These are phyloP conservation scores for Cladosporium sp. DNA, from an alignment of 2,329 filamentous ascomycete genomes.

Conservation along the genomic window DNA sequence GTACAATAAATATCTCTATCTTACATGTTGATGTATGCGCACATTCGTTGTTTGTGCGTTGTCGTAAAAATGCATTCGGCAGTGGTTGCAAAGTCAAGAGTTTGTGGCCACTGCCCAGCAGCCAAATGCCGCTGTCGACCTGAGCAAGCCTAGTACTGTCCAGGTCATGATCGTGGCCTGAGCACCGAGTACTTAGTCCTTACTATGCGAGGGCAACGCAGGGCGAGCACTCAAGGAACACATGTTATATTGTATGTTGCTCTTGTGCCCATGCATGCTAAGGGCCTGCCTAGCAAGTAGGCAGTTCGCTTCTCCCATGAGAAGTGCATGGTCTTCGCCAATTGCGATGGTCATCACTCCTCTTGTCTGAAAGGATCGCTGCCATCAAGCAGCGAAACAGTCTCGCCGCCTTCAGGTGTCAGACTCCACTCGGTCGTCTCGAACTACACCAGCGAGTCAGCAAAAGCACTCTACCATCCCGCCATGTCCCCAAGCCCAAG, in stretches of 20 bases:
- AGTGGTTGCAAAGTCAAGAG: neutral
- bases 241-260: no score
- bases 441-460: slow-evolving; percentile 51
- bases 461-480: neutral
- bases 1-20: slow-evolving; percentile 7
- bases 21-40: slow-evolving; percentile 2
- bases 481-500: neutral
- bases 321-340: neutral
- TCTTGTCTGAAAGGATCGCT: slow-evolving; percentile 10
- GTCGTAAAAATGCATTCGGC: no score
- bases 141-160: neutral
- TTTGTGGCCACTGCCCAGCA: neutral
- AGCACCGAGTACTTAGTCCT: no score
- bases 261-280: neutral
- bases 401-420: slow-evolving; percentile 58
- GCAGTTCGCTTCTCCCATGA: neutral
- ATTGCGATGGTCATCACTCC: neutral
- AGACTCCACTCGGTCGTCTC: slow-evolving; percentile 90
- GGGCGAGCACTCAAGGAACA: no score
- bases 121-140: neutral
- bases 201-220: neutral
- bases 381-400: slow-evolving; percentile 70
- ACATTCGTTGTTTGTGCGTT: neutral
- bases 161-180: no score
- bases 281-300: neutral